Evolutionary conservation across 768 basidiomycete genomes (phyloP).

Genomic region (Saitozyma sp.): DNA sequence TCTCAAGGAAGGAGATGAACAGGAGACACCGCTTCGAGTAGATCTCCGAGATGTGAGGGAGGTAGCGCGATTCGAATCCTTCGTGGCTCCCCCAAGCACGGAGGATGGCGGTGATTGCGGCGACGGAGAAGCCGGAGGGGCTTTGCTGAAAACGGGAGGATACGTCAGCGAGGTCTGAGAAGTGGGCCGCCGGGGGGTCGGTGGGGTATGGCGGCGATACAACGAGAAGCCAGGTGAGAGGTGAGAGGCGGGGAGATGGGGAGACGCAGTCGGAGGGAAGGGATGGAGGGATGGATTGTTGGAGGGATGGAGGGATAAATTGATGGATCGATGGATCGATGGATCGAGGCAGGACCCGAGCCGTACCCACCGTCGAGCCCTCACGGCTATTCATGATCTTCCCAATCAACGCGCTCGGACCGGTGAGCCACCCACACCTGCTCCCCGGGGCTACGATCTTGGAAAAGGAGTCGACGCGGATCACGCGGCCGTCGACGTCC

Average conservation of each 20-base stretch:
- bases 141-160: conserved; percentile 1
- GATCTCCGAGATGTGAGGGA: conserved; percentile 33
- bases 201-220: too few relatives aligned
- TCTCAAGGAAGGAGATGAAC: conserved; percentile 14
- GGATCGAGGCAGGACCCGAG: conserved; percentile 7
- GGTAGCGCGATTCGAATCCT: conserved; percentile 33
- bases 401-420: conserved; percentile 19
- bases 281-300: too few relatives aligned
- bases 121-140: conserved; percentile 30
- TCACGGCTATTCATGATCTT: conserved; percentile 28
- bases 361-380: conserved; percentile 11
- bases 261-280: too few relatives aligned
- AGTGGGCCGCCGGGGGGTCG: too few relatives aligned
- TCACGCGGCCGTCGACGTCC: conserved; percentile 33
- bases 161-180: too few relatives aligned
- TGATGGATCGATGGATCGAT: too few relatives aligned
- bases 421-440: conserved; percentile 33
- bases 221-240: too few relatives aligned
- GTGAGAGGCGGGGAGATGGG: too few relatives aligned
- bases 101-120: conserved; percentile 25
- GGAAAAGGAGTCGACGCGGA: conserved; percentile 37
- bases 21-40: conserved; percentile 24
- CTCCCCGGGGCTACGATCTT: conserved; percentile 38
- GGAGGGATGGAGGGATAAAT: too few relatives aligned
- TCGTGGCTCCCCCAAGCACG: conserved; percentile 34